Percentiles rank a stretch among this genome's conserved stretches.
Conservation (phyloP, 768 basidiomycete species). For the Trametes cingulata region DNA sequence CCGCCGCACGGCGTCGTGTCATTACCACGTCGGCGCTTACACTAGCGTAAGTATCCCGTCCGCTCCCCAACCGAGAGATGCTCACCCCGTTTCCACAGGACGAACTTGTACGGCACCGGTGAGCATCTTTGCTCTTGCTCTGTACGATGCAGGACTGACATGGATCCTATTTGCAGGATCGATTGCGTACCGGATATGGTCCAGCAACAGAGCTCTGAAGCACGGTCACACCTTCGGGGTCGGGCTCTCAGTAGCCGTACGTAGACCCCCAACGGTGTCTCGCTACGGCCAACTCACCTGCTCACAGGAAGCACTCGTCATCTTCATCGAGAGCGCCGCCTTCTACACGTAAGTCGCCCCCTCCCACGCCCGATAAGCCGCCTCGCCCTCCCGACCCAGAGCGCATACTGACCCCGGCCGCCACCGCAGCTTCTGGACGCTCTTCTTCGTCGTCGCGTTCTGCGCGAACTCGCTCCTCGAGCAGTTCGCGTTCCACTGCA, state of each 20-base stretch:
- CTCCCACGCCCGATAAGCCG: not conserved
- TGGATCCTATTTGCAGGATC: not conserved
- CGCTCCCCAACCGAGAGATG: not conserved
- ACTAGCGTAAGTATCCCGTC: slow-evolving; percentile 9
- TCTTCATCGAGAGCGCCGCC: slow-evolving; percentile 18
- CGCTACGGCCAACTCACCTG: not conserved
- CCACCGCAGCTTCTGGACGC: slow-evolving; percentile 9
- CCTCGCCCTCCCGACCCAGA: not conserved
- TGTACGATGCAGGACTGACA: not conserved
- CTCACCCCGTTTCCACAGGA: not conserved
- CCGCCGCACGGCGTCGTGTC: not conserved
- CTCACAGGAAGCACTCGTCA: slow-evolving; percentile 13
- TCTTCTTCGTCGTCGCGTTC: slow-evolving; percentile 15
- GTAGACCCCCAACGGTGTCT: not conserved
- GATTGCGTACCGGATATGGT: slow-evolving; percentile 19
- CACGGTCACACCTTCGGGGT: slow-evolving; percentile 5
- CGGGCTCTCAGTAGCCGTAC: slow-evolving; percentile 1
- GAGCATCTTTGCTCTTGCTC: not conserved
- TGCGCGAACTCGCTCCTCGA: slow-evolving; percentile 9
- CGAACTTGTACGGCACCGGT: slow-evolving; percentile 14
- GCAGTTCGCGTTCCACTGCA: slow-evolving; percentile 13
- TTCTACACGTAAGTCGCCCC: slow-evolving; percentile 11
- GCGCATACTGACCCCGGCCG: not conserved
- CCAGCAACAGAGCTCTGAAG: slow-evolving; percentile 12
- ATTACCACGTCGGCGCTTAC: slow-evolving; percentile 8